phyloP scores from a whole-genome alignment of 148 eudicot species.

The Chenopodium suecicum region DNA sequence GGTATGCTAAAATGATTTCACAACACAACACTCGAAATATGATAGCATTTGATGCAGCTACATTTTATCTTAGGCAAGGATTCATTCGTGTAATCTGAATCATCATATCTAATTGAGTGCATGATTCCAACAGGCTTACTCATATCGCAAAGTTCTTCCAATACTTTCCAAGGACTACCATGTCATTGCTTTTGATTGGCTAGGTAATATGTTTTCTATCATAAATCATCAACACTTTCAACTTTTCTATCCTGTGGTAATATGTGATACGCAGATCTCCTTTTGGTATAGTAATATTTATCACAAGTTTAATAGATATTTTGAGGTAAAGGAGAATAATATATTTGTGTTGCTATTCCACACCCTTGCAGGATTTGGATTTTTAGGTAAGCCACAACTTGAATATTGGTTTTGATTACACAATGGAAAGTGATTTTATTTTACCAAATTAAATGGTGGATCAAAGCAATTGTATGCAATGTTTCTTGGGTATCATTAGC shows the following conservation, averaged over 20 bases:
- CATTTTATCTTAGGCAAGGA: not conserved
- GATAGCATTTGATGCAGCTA: not conserved
- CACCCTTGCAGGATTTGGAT: slow-evolving; percentile 76
- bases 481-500: not conserved
- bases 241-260: not conserved
- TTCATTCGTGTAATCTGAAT: slow-evolving; percentile 2
- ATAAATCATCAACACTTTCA: not conserved
- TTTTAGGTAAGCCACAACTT: slow-evolving; percentile 91
- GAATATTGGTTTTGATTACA: slow-evolving; percentile 94
- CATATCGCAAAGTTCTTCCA: slow-evolving; percentile 85
- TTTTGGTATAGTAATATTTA: not conserved
- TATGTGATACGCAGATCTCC: not conserved
- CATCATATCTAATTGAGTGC: slow-evolving; percentile 25
- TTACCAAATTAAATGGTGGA: not conserved
- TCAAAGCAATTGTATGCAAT: not conserved
- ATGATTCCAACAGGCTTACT: slow-evolving; percentile 75
- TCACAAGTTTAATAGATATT: not conserved
- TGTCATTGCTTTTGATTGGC: slow-evolving; percentile 92
- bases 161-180: slow-evolving; percentile 74
- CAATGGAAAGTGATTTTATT: slow-evolving; percentile 56
- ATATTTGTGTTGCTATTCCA: slow-evolving; percentile 3
- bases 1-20: not conserved
- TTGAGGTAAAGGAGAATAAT: not conserved
- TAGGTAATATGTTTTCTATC: slow-evolving; percentile 47
- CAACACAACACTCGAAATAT: not conserved